phyloP scores from a whole-genome alignment of 257 asterid species.

The Solanum sejunctum region DNA sequence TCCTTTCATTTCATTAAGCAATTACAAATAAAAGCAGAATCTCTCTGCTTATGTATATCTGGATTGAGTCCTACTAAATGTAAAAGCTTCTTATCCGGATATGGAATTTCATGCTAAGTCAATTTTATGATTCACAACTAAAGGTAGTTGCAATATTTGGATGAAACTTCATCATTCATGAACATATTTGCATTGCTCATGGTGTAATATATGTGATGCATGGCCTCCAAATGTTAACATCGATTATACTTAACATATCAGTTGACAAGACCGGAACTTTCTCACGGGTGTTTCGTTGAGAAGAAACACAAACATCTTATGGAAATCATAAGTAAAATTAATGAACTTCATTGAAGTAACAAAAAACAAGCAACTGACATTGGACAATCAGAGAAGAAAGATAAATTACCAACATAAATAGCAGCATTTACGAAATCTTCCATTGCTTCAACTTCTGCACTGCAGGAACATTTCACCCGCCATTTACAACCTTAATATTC shows the following conservation, averaged over 20 bases:
- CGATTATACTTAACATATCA: not conserved
- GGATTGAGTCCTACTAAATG: not conserved
- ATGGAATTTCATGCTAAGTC: not conserved
- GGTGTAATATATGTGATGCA: not conserved
- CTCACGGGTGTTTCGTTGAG: not conserved
- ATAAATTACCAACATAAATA: not conserved
- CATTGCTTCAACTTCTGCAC: not conserved
- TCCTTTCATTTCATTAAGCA: not conserved
- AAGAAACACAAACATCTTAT: not conserved
- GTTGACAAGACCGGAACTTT: not conserved
- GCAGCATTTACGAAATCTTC: not conserved
- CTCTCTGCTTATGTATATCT: not conserved
- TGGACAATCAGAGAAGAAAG: not conserved
- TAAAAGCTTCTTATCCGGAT: not conserved
- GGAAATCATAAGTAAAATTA: not conserved
- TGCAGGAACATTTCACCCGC: not conserved
- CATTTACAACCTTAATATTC: not conserved
- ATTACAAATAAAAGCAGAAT: not conserved
- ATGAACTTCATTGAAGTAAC: not conserved
- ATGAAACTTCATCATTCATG: not conserved
- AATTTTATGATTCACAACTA: not conserved
- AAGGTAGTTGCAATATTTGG: not conserved
- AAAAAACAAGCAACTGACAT: not conserved
- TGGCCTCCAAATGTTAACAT: not conserved
- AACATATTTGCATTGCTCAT: not conserved